Base-by-base conservation (phyloP, 1,139 yeast genomes). In the Diutina neorugosa region DNA sequence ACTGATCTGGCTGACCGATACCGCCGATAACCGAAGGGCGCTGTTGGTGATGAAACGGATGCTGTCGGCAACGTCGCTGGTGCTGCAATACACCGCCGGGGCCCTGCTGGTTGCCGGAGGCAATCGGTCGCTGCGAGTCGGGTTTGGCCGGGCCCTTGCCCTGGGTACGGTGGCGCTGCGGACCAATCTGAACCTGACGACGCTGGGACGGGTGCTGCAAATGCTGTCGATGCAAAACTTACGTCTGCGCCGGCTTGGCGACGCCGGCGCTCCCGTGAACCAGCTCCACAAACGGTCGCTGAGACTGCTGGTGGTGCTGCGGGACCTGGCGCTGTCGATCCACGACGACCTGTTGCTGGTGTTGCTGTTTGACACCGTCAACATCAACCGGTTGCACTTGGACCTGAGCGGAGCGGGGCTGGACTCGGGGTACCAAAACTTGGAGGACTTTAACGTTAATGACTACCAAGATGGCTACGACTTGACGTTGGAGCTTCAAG, bases 401-500 rank as follows among this genome's bases (percentile, higher is more conserved):
- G 61, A 56, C 31, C 59, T 53, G n/a, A 58, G 57, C 16, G 76
- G 72, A 52, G 67, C 70, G 53, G 74, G 73, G 55, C 66, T 71
- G 58, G 70, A 70, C 11, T 68, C 69, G 49, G 73, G 72, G 55
- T 74, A 67, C 60, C 78, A 74, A 59, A 83, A 79, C 16, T 58
- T 70, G 55, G 76, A 73, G 52, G 67, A 71, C 54, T 74, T 74
- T 55, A 66, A 73, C 58, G 70, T 70, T 9, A 68, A 70, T 48
- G 73, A 73, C 55, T 74, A 67, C 60, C 78, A 74, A 60, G 83
- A 79, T 64, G 70, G 70, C 43, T 74, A 74, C 57, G 90, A 84
- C 64, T 76, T 80, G 58, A 75, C 77, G 41, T 69, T 86, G 57
- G 87, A 82, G 58, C 71, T 82, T 50, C 75, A 77, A 53, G 94